phyloP scores from a whole-genome alignment of 116 monocot species.

The Iris pallida region DNA sequence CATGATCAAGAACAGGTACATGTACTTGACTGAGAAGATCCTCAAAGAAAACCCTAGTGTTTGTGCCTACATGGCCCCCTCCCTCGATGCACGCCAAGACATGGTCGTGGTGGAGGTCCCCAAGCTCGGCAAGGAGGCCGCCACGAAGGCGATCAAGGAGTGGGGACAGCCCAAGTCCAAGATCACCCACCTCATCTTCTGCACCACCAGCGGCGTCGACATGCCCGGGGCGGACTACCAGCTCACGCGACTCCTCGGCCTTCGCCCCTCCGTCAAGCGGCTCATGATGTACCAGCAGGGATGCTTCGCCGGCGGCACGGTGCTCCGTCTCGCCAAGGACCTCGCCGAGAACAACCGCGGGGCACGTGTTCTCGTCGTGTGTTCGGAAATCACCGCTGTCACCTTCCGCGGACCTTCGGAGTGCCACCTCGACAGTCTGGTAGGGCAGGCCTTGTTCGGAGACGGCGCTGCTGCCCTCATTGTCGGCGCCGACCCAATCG shows the following conservation, averaged over 20 bases:
- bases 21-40: conserved; percentile 13
- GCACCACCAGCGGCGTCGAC: conserved; percentile 42
- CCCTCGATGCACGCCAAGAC: conserved; percentile 15
- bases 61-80: conserved; percentile 15
- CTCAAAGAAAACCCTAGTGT: conserved; percentile 13
- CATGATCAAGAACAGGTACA: conserved; percentile 16
- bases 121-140: conserved; percentile 12
- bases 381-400: conserved; percentile 16
- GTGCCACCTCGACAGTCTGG: conserved; percentile 10
- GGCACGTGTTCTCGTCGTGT: conserved; percentile 15
- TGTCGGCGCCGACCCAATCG: conserved; percentile 5
- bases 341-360: conserved; percentile 58
- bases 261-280: conserved; percentile 39
- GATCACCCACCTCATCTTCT: conserved; percentile 47
- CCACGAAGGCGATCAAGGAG: conserved; percentile 25
- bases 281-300: conserved; percentile 44
- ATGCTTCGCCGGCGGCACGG: conserved; percentile 62
- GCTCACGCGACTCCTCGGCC: conserved; percentile 36
- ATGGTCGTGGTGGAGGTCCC: conserved; percentile 14
- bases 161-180: conserved; percentile 39
- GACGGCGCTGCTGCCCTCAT: conserved; percentile 10
- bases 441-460: conserved; percentile 15
- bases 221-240: conserved; percentile 57
- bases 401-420: conserved; percentile 20
- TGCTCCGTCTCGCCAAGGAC: conserved; percentile 59